These are phyloP conservation scores for Tolypocladium ophioglossoides DNA, from an alignment of 2,329 filamentous ascomycete genomes.

Conservation along the genomic window DNA sequence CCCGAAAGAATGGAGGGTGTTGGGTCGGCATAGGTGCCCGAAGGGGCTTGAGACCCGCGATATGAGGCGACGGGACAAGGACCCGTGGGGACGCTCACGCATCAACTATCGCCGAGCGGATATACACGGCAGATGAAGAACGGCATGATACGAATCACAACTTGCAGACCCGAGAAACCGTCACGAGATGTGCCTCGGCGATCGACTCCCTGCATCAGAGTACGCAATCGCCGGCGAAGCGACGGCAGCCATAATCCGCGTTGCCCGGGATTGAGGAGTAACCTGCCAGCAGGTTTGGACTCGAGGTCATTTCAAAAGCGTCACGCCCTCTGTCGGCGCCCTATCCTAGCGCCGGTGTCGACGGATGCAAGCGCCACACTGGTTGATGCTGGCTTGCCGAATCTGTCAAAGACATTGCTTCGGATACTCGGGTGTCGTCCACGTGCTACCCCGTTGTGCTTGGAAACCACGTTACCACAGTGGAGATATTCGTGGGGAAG, in stretches of 20 bases:
- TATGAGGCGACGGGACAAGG: too few species aligned
- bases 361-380: not conserved
- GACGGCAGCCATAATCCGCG: not conserved
- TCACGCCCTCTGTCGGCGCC: not conserved
- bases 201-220: not conserved
- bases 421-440: not conserved
- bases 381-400: not conserved
- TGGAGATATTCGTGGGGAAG: not conserved
- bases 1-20: constrained; percentile 10
- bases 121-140: not conserved
- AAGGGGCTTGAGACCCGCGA: too few species aligned
- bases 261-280: not conserved
- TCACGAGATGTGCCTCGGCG: not conserved
- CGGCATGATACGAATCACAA: not conserved
- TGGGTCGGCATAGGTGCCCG: too few species aligned
- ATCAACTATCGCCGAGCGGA: too few species aligned
- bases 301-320: not conserved
- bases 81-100: too few species aligned
- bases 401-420: too few species aligned
- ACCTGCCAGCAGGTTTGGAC: not conserved
- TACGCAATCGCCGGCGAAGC: not conserved
- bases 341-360: not conserved
- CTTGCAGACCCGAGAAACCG: not conserved
- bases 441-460: not conserved
- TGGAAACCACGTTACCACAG: too few species aligned